phyloP scores from a whole-genome alignment of 2,329 filamentous ascomycete species.

The Paecilomyces niveus region DNA sequence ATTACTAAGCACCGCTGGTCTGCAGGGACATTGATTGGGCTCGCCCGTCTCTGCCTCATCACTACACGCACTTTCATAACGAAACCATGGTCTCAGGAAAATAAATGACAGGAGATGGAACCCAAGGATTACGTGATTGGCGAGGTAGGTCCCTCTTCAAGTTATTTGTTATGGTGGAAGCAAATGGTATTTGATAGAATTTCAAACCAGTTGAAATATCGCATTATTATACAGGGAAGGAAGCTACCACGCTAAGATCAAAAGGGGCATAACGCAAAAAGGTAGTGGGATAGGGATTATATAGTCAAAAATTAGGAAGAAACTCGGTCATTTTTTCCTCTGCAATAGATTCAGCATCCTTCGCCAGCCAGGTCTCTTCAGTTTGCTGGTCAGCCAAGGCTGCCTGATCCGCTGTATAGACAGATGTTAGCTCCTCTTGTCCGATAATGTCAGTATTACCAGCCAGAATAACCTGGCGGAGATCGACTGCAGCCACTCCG shows the following conservation, averaged over 20 bases:
- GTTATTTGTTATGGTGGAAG: no score
- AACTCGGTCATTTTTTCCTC: constrained; percentile 1
- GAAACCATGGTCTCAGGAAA: no score
- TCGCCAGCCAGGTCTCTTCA: constrained; percentile 2
- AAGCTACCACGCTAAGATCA: no score
- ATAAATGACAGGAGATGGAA: no score
- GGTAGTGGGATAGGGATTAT: no score
- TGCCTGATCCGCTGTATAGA: constrained; percentile 1
- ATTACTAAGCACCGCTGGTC: constrained; percentile 6
- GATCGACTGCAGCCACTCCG: constrained; percentile 5
- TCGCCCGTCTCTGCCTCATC: constrained; percentile 7
- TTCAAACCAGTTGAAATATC: no score
- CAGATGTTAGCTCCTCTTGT: constrained; percentile 1
- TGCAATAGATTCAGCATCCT: constrained; percentile 1
- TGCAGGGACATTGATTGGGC: constrained; percentile 7
- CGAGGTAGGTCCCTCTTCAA: no score
- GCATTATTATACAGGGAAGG: no score
- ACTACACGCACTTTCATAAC: constrained; percentile 6
- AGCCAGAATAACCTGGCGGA: constrained; percentile 2
- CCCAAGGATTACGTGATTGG: no score
- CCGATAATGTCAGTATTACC: constrained; percentile 1
- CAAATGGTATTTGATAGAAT: no score
- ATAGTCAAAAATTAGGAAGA: neutral
- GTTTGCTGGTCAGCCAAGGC: constrained; percentile 2
- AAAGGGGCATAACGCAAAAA: no score